These are phyloP conservation scores for Thraustotheca clavata DNA, from an alignment of 352 stramenopile species.

Conservation along the genomic window DNA sequence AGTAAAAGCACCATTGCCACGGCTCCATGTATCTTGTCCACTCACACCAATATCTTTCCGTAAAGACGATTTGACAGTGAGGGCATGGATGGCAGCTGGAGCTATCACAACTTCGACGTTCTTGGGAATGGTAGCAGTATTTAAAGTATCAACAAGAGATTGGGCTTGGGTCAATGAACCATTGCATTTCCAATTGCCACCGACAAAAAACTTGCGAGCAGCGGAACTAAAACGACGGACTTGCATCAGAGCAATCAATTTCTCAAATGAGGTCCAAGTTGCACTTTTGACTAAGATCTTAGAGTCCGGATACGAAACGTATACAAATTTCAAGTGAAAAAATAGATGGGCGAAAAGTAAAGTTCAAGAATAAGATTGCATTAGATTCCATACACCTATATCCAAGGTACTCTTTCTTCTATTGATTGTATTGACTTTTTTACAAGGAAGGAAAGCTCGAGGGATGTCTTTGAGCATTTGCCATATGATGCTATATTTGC, in stretches of 20 bases:
- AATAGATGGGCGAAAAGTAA: no score
- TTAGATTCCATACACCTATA: no score
- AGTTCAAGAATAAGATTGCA: no score
- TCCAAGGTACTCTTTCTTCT: no score
- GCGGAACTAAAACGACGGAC: constrained; percentile 36
- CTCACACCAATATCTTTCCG: constrained; percentile 64
- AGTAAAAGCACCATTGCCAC: constrained; percentile 94
- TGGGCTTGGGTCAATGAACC: constrained; percentile 56
- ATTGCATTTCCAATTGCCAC: constrained; percentile 99
- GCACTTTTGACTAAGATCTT: no score
- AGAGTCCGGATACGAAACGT: no score
- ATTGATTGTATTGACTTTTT: no score
- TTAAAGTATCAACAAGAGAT: constrained; percentile 70
- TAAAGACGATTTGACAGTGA: constrained; percentile 49
- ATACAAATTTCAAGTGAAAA: no score
- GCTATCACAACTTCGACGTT: constrained; percentile 95
- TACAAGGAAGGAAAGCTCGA: no score
- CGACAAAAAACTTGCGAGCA: constrained; percentile 96
- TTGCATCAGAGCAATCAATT: background rate
- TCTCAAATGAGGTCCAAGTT: background rate
- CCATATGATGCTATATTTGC: no score
- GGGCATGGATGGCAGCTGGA: constrained; percentile 88
- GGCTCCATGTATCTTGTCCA: constrained; percentile 93
- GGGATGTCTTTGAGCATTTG: no score
- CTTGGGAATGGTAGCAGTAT: constrained; percentile 69